phyloP scores from a whole-genome alignment of 495 filamentous ascomycete genomes.

The Copromyces sp. region DNA sequence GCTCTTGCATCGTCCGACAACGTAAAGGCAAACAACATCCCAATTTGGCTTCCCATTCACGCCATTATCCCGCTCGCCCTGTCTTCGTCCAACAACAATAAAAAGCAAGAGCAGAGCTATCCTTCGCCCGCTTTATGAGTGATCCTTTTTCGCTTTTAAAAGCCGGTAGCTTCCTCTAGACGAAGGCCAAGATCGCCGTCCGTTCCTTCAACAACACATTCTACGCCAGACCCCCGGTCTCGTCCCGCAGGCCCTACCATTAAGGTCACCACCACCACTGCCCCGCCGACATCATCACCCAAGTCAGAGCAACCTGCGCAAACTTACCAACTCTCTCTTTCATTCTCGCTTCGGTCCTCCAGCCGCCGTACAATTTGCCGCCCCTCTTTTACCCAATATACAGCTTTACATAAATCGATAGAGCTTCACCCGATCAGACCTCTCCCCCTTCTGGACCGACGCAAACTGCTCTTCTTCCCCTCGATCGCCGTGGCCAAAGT shows the following conservation, averaged over 20 bases:
- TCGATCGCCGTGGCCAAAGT: not conserved
- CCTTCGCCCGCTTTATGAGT: not conserved
- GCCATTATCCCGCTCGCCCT: not conserved
- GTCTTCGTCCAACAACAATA: not conserved
- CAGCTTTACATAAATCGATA: not conserved
- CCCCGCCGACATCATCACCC: not conserved
- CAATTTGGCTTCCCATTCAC: not conserved
- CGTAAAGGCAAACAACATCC: not conserved
- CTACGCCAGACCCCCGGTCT: not conserved
- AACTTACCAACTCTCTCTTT: not conserved
- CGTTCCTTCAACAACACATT: not conserved
- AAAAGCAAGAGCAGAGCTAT: not conserved
- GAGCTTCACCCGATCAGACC: not conserved
- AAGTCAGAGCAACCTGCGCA: not conserved
- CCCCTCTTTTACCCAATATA: not conserved
- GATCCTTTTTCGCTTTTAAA: not conserved
- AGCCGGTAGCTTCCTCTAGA: not conserved
- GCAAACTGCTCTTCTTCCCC: not conserved
- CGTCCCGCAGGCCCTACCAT: not conserved
- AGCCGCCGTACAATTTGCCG: not conserved
- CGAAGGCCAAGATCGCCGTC: not conserved
- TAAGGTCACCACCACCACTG: not conserved
- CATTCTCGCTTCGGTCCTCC: not conserved
- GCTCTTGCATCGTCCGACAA: not conserved
- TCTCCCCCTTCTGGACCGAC: not conserved